Conservation (phyloP, 2,329 filamentous ascomycete genomes). For the Scopulariopsis brevicaulis region DNA sequence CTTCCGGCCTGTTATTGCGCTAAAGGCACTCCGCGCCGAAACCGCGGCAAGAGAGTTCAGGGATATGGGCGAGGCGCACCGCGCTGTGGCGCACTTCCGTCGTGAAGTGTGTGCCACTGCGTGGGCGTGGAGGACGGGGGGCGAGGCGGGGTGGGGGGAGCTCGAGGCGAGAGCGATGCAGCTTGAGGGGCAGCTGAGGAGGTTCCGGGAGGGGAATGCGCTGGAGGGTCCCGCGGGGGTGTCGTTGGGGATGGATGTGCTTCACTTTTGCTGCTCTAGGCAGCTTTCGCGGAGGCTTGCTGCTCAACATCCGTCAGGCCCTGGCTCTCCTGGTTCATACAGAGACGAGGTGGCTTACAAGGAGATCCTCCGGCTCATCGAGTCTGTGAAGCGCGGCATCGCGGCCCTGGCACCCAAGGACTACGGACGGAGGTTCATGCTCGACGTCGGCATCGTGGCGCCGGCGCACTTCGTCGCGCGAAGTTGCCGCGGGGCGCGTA, state of each 20-base stretch:
- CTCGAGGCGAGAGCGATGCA: background rate
- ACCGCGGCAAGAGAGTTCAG: background rate
- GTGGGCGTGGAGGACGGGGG: background rate
- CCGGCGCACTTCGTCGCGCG: background rate
- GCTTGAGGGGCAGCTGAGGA: background rate
- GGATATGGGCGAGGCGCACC: slow-evolving; percentile 1
- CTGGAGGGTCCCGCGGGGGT: background rate
- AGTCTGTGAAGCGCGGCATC: background rate
- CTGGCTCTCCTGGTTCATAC: background rate
- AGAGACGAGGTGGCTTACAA: background rate
- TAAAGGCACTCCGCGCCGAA: background rate
- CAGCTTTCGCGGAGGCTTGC: background rate
- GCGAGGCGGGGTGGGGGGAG: background rate
- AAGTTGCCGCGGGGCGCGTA: background rate
- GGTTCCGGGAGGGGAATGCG: background rate
- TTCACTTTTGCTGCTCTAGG: slow-evolving; percentile 1
- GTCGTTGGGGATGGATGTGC: slow-evolving; percentile 1
- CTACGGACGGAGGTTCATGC: background rate
- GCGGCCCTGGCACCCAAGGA: background rate
- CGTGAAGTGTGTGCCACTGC: background rate
- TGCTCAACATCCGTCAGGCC: background rate
- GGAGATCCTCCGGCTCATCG: background rate
- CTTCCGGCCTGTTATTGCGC: slow-evolving; percentile 8
- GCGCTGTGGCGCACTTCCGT: background rate
- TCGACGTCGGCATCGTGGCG: slow-evolving; percentile 2